Evolutionary conservation across 1,284 basidiomycete genomes (phyloP), one percentile per base, ranked within the genome.

Genomic region (Microbotryum saponariae): DNA sequence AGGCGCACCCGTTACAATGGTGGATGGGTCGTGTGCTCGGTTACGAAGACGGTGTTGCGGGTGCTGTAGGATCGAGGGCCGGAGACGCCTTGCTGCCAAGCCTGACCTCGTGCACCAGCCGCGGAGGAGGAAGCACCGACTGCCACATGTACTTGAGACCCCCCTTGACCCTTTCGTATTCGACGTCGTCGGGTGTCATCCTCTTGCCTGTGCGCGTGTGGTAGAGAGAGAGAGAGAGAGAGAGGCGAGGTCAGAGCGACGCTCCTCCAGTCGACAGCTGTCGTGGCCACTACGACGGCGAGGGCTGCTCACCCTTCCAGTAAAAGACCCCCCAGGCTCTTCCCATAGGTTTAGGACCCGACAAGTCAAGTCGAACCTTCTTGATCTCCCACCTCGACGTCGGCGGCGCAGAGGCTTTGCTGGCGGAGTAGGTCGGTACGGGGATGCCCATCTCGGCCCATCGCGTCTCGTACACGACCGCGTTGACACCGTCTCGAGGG

Each of bases 271-370:
- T 2, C 9, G 16, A 18, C 14, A 42, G 37, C 14, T 14, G 14
- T 12, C 16, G 16, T 18, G 12, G 37, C 37, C 3, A 42, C 37
- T 42, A 5, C 37, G 31, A 27, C 16, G 29, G n/a, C 9, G n/a
- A 59, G 31, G 27, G 48, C 49, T 18, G 75, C 85, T 59, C 51
- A 88, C 88, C 87, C 78, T 80, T 82, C 87, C 88, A 90, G 59
- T 82, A 79, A 14, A 88, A 74, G 61, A 79, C 78, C 6, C 88
- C 88, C 86, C 86, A 89, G 14, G 82, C 87, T 72, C 85, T 87
- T 4, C 87, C 88, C 67, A 86, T 83, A 37, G 74, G 78, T n/a
- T 86, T 85, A 68, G 84, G 83, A 48, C 78, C 77, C 74, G 88
- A 54, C 42, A n/a, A 29, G 20, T 58, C 54, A 69, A 89, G 80